A percentile compares a stretch with the other conserved stretches of the same genome.
These are phyloP conservation scores for Microbotryum intermedium DNA, from an alignment of 1,284 basidiomycete genomes.

Conservation along the genomic window DNA sequence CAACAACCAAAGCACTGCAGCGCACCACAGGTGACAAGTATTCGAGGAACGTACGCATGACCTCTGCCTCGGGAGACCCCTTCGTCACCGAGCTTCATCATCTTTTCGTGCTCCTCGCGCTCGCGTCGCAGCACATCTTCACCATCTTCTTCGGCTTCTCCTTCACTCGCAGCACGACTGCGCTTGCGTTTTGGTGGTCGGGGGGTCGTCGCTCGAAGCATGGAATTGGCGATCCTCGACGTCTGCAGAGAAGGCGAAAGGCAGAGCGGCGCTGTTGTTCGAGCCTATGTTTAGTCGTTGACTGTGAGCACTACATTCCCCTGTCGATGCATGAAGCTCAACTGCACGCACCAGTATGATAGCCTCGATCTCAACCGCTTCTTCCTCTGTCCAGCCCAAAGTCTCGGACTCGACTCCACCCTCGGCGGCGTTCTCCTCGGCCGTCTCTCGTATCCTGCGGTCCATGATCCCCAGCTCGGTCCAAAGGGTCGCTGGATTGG, in stretches of 20 bases:
- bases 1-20: neutral
- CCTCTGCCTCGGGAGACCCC: constrained; percentile 22
- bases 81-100: constrained; percentile 29
- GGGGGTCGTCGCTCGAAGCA: constrained; percentile 31
- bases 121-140: constrained; percentile 16
- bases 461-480: constrained; percentile 30
- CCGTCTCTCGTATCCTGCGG: constrained; percentile 8
- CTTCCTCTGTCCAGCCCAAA: constrained; percentile 24
- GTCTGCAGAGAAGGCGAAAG: constrained; percentile 32
- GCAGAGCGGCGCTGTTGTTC: constrained; percentile 31
- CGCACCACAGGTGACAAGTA: neutral
- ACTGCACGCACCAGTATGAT: constrained; percentile 27
- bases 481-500: constrained; percentile 32
- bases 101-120: constrained; percentile 22
- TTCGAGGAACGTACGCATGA: constrained; percentile 15
- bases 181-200: constrained; percentile 28
- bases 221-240: constrained; percentile 31
- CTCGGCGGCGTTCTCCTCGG: neutral
- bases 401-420: constrained; percentile 4
- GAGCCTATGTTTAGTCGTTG: constrained; percentile 10
- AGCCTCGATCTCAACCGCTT: constrained; percentile 31
- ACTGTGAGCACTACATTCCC: constrained; percentile 12
- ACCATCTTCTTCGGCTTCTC: constrained; percentile 8
- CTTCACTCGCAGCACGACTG: constrained; percentile 14
- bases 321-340: constrained; percentile 29